Evolutionary conservation across 345 rosid species (phyloP), one percentile per base, ranked within the genome.

Genomic region (Aquilaria malaccensis): DNA sequence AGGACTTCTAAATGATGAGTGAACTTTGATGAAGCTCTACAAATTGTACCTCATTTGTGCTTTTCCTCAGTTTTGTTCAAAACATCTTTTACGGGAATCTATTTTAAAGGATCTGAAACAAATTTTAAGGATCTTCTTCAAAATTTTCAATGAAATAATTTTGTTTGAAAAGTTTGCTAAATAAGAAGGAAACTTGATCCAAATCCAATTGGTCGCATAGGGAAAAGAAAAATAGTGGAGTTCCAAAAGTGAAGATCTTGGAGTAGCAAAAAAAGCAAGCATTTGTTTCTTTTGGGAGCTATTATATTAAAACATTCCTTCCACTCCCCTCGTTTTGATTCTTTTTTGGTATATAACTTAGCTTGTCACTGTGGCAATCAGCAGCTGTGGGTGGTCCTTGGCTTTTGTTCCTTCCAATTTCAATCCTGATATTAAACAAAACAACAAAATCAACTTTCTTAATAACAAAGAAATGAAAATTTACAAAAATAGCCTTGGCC

Each of bases 231-330:
- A 37, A 1, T 37, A 80, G 76, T 77, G 76, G 83, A 80, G 72
- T 76, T 68, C 83, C 74, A 80, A 76, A 74, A 80, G 74, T 54
- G 63, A 62, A 79, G 68, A 79, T 67, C 74, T 64, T 64, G 52
- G 68, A 58, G 60, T 60, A 58, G 55, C 31, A 63, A 57, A 61
- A 70, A 75, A 75, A 75, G 79, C 75, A 49, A 63, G 62, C 47
- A 56, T 76, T 63, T 71, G 69, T 67, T 74, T 72, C 62, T 72
- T 80, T 74, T 58, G 67, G 75, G 50, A 64, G 65, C 65, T 59
- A 50, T 65, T 56, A 56, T 52, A 59, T 37, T 5, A 9, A 37
- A 37, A 37, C 43, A 37, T 63, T 59, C 56, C 57, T 45, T 45
- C 31, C 32, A 63, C 72, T 68, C 67, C 71, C 51, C 63, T 55